A percentile compares a stretch with the other conserved stretches of the same genome.
Conservation (phyloP, 257 asterid genomes). For the Petunia axillaris region DNA sequence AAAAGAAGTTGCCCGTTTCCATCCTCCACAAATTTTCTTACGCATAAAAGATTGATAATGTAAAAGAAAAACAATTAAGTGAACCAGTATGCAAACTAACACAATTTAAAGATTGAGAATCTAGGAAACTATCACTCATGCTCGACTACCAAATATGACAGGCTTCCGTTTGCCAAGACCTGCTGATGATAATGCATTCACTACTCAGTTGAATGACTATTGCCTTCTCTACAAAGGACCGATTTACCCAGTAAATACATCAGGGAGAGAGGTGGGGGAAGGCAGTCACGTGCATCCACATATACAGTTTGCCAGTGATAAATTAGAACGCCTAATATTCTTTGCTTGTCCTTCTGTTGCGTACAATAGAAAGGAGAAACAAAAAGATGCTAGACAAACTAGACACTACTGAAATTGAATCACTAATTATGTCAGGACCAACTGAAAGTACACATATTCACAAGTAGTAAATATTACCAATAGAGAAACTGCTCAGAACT, state of each 20-base stretch:
- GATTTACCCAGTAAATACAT: neutral
- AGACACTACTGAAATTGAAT: neutral
- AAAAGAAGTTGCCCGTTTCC: neutral
- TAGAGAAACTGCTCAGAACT: constrained; percentile 8
- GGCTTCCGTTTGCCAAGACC: neutral
- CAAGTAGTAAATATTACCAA: constrained; percentile 21
- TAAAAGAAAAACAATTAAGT: no score
- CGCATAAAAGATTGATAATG: neutral
- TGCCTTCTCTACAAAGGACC: neutral
- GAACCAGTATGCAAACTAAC: neutral
- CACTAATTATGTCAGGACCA: constrained; percentile 10
- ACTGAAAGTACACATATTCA: constrained; percentile 23
- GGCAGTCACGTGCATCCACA: neutral
- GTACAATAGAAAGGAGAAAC: neutral
- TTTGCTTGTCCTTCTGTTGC: neutral
- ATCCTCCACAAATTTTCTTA: no score
- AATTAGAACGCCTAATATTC: neutral
- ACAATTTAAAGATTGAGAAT: no score
- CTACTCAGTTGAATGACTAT: no score
- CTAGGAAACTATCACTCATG: neutral
- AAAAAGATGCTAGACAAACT: neutral
- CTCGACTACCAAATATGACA: neutral
- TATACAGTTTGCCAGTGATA: neutral
- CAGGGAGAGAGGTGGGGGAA: neutral
- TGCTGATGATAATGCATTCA: neutral